Conservation (phyloP, 331 rosid species). For the Dryas integrifolia region DNA sequence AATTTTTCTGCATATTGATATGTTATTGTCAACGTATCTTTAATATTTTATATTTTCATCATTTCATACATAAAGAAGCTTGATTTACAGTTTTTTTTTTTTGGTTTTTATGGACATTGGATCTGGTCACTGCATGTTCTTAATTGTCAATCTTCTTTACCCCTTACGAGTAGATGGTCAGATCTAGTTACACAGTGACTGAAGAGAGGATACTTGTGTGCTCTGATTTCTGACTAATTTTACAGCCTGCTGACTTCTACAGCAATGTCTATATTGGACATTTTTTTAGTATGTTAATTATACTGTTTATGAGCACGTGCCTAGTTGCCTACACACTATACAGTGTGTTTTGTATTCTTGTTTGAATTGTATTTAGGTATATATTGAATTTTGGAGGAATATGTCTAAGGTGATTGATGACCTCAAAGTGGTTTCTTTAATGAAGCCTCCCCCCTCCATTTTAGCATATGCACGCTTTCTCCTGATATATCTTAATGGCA, state of each 20-base stretch:
- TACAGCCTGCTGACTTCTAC: not conserved
- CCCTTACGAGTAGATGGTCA: not conserved
- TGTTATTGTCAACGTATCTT: not conserved
- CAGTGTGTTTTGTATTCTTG: not conserved
- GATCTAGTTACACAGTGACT: conserved; percentile 1
- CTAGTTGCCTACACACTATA: too few species aligned
- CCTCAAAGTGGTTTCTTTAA: not conserved
- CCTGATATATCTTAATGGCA: conserved; percentile 10
- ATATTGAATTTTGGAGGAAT: not conserved
- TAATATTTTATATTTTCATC: not conserved
- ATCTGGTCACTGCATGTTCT: not conserved
- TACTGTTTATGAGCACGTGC: conserved; percentile 5
- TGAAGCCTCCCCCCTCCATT: not conserved
- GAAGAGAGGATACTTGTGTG: not conserved
- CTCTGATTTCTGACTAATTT: not conserved
- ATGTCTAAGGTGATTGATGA: not conserved
- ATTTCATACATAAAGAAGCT: not conserved
- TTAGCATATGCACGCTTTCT: conserved; percentile 13
- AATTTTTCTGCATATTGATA: not conserved
- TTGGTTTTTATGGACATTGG: not conserved
- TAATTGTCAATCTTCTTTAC: not conserved
- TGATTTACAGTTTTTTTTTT: not conserved
- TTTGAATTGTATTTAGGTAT: not conserved
- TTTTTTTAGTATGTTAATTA: not conserved
- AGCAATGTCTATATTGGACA: not conserved